These are phyloP conservation scores for Solanum chilense DNA, from an alignment of 257 asterid genomes.

Conservation along the genomic window DNA sequence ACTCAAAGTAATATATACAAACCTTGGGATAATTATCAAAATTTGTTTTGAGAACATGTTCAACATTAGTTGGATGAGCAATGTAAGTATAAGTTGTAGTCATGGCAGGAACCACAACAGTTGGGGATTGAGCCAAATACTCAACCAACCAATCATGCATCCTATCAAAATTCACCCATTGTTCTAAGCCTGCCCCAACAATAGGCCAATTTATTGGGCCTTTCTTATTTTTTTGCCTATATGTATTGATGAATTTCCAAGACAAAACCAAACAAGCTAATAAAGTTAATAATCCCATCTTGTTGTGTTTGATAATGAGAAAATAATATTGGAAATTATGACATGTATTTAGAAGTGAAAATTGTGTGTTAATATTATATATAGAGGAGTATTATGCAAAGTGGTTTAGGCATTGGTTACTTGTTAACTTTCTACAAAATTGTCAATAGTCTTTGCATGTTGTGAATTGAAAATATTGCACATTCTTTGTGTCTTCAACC, in stretches of 20 bases:
- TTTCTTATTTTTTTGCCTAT: conserved; percentile 31
- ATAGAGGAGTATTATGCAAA: background rate
- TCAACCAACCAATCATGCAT: conserved; percentile 48
- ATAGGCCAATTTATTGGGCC: conserved; percentile 48
- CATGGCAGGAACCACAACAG: conserved; percentile 31
- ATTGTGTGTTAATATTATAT: background rate
- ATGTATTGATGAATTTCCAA: conserved; percentile 40
- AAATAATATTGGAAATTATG: background rate
- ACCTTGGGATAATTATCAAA: conserved; percentile 56
- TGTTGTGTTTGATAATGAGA: background rate
- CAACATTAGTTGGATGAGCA: conserved; percentile 62
- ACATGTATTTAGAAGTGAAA: background rate
- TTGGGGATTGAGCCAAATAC: conserved; percentile 21
- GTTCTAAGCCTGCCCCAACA: conserved; percentile 11
- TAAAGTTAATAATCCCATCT: conserved; percentile 6
- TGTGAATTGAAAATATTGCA: conserved; percentile 4
- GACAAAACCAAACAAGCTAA: conserved; percentile 18
- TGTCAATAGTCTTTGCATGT: conserved; percentile 16
- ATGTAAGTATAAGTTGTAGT: conserved; percentile 35
- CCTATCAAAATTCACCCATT: conserved; percentile 40
- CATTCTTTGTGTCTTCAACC: conserved; percentile 16
- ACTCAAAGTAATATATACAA: background rate
- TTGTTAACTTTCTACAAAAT: background rate
- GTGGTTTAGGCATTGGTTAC: conserved; percentile 11
- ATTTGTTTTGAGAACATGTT: conserved; percentile 50